These are phyloP conservation scores for Alternaria solani DNA, from an alignment of 2,329 filamentous ascomycete genomes.

Conservation along the genomic window DNA sequence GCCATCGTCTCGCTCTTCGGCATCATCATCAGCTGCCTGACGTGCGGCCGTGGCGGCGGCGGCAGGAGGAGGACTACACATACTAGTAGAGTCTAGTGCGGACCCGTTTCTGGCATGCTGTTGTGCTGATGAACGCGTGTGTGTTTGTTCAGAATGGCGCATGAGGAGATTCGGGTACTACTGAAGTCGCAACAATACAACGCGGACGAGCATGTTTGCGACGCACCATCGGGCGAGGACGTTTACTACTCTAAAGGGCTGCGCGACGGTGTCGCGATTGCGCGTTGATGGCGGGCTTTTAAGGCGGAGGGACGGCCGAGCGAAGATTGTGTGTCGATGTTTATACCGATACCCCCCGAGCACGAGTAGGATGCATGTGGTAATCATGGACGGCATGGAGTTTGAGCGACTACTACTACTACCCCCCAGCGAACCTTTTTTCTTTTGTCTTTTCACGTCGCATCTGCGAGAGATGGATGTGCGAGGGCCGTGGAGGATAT, in stretches of 20 bases:
- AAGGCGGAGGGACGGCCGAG: not conserved
- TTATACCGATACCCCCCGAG: slow-evolving; percentile 7
- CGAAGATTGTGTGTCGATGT: not conserved
- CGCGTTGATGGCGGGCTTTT: not conserved
- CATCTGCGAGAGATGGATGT: slow-evolving; percentile 17
- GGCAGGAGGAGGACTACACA: slow-evolving; percentile 47
- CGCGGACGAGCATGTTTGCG: not conserved
- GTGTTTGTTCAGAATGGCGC: slow-evolving; percentile 12
- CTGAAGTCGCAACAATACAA: not conserved
- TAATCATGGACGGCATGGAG: slow-evolving; percentile 14
- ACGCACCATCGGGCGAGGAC: not conserved
- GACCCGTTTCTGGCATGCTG: slow-evolving; percentile 22
- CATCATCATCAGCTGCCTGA: slow-evolving; percentile 60
- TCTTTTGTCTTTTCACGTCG: slow-evolving; percentile 1
- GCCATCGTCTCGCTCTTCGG: slow-evolving; percentile 60
- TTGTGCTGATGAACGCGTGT: not conserved
- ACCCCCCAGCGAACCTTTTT: not conserved
- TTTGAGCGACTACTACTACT: not conserved
- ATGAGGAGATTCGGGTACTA: slow-evolving; percentile 10
- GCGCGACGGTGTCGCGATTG: not conserved
- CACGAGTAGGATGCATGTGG: not conserved
- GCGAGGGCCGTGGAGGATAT: slow-evolving; percentile 15
- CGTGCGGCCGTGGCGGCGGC: slow-evolving; percentile 56
- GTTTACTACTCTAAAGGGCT: not conserved
- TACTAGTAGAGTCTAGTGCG: slow-evolving; percentile 50